A percentile compares a stretch with the other conserved stretches of the same genome.
Conservation (phyloP, 108 stramenopile species). For the Seminavis robusta region DNA sequence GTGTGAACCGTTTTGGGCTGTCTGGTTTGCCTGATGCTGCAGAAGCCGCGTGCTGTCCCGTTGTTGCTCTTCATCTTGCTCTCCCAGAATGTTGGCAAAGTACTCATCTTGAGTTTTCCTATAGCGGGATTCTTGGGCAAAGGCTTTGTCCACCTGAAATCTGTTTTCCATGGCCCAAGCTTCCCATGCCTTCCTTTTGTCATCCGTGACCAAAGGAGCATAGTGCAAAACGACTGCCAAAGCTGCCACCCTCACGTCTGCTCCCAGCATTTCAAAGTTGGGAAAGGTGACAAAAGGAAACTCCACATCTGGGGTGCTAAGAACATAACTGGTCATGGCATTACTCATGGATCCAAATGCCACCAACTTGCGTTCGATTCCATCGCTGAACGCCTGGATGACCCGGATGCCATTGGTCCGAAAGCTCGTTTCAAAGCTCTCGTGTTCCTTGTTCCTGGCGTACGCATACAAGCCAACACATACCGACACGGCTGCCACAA, state of each 20-base stretch:
- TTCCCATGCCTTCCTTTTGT: slow-evolving; percentile 9
- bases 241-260: neutral
- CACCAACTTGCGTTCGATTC: too few relatives aligned
- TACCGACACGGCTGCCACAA: too few relatives aligned
- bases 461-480: too few relatives aligned
- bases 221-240: slow-evolving; percentile 2
- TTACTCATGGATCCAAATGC: slow-evolving; percentile 2
- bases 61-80: neutral
- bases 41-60: too few relatives aligned
- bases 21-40: too few relatives aligned
- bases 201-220: slow-evolving; percentile 10
- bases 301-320: neutral
- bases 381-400: slow-evolving; percentile 8
- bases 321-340: slow-evolving; percentile 5
- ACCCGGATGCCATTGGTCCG: slow-evolving; percentile 7
- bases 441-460: too few relatives aligned
- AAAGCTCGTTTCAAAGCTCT: slow-evolving; percentile 4
- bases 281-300: slow-evolving; percentile 8
- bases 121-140: neutral
- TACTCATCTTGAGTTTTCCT: neutral
- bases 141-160: neutral
- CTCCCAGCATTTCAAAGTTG: slow-evolving; percentile 1
- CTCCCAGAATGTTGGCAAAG: neutral
- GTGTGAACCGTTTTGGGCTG: too few relatives aligned
- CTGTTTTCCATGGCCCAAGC: slow-evolving; percentile 1